Evolutionary conservation across 2,329 filamentous ascomycete species (phyloP).

Genomic region (Ceratocystis cubensis): DNA sequence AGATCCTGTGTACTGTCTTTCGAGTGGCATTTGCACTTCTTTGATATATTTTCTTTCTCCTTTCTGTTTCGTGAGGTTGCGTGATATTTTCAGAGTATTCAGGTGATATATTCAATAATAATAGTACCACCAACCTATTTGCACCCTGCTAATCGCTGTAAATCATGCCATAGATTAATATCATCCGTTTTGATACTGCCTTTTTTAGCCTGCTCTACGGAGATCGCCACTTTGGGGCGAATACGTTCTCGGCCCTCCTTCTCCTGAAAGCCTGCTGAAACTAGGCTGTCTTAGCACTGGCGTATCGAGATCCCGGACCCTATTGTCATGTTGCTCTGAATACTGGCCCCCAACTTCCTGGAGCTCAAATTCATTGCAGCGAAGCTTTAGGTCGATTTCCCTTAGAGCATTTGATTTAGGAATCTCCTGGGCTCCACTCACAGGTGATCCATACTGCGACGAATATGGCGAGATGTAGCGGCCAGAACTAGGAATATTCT

Average conservation of each 20-base stretch:
- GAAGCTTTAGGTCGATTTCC: constrained; percentile 21
- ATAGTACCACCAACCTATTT: neutral
- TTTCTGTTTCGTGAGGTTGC: neutral
- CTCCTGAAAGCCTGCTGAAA: constrained; percentile 30
- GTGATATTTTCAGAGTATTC: neutral
- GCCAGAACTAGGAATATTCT: constrained; percentile 26
- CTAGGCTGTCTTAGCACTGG: constrained; percentile 38
- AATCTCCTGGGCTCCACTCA: constrained; percentile 27
- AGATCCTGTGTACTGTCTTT: neutral
- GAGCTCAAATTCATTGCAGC: constrained; percentile 38
- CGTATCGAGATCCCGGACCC: constrained; percentile 25
- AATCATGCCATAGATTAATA: too few relatives aligned
- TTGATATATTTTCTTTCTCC: neutral
- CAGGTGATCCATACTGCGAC: constrained; percentile 47
- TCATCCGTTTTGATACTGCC: neutral
- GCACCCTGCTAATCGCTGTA: neutral
- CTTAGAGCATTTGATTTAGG: constrained; percentile 11
- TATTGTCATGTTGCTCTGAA: constrained; percentile 22
- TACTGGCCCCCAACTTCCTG: constrained; percentile 31
- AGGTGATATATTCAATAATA: neutral
- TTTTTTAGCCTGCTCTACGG: constrained; percentile 7
- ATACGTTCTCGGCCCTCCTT: constrained; percentile 24
- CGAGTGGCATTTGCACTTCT: neutral
- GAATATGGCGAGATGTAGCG: constrained; percentile 48
- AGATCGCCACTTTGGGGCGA: constrained; percentile 6